Evolutionary conservation across 1,284 basidiomycete genomes (phyloP), one percentile per base, ranked within the genome.

Genomic region (Sporisorium iseilematis-ciliati): DNA sequence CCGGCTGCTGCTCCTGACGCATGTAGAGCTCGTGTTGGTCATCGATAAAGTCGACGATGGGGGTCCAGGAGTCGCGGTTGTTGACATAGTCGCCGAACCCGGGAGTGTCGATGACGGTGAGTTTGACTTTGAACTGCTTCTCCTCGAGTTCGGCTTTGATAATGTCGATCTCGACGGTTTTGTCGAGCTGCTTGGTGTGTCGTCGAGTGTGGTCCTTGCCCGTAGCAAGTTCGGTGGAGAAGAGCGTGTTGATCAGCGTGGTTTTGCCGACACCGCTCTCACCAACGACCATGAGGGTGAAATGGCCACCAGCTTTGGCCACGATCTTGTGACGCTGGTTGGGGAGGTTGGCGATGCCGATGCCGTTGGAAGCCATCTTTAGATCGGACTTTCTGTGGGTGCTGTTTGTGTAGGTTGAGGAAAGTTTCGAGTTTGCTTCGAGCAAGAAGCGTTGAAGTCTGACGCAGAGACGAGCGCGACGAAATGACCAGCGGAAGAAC

Each of bases 11-110:
- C 87, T 99, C 96, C 87, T 99, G 96, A 65, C 96, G 91, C 96
- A 99, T 98, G 88, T 96, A 99, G 33, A 93, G 92, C 87, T 99
- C 97, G 86, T 99, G 96, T 88, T 99, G 96, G 89, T 99, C 97
- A 86, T 99, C 97, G 82, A 99, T 94, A 86, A 99, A 99, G 87
- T 99, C 96, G 85, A 99, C 92, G 76, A 99, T 98, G 63, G 97
- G 96, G 21, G 91, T 89, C 96, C 96, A 99, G 46, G 93, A 94
- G 87, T 99, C 96, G 70, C 94, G 91, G 90, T 99, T 99, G 91
- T 99, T 98, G 88, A 99, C 82, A 84, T 98, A 98, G 91, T 99
- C 96, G 43, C 96, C 96, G 79, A 98, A 99, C 20, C 96, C 96
- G 67, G 96, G 96, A 23, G 95, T 98, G 87, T 99, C 96, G 82